Percentiles rank a stretch among this genome's conserved stretches.
Evolutionary conservation across 768 basidiomycete species (phyloP).

Genomic region (Strobilomyces dryophilus): DNA sequence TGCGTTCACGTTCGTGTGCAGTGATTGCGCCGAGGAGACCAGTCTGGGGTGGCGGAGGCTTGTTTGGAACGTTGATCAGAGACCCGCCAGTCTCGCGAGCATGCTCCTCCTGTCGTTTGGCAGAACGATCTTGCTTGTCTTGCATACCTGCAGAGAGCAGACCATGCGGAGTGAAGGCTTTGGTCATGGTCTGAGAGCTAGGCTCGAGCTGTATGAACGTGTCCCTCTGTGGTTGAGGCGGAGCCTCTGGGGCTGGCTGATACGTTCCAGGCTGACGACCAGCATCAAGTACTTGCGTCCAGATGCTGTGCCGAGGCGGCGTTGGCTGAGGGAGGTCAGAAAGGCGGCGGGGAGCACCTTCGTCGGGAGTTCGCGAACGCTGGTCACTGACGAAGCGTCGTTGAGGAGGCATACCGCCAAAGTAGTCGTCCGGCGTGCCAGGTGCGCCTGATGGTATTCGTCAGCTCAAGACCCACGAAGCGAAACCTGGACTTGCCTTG

Average conservation of each 20-base stretch:
- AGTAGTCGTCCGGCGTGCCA: constrained; percentile 46
- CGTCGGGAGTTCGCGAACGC: constrained; percentile 53
- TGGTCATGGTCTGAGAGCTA: constrained; percentile 72
- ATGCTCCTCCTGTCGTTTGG: constrained; percentile 90
- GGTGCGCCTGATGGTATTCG: constrained; percentile 10
- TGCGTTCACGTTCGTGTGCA: constrained; percentile 89
- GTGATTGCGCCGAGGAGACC: constrained; percentile 96
- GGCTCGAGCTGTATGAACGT: constrained; percentile 77
- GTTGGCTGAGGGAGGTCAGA: constrained; percentile 47
- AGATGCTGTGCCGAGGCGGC: constrained; percentile 65
- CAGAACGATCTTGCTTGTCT: constrained; percentile 93
- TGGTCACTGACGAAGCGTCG: constrained; percentile 55
- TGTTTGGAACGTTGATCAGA: constrained; percentile 92
- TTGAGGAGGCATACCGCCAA: constrained; percentile 31
- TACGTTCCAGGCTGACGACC: constrained; percentile 46
- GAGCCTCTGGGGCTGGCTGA: constrained; percentile 31
- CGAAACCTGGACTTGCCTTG: constrained; percentile 37
- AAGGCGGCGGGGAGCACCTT: constrained; percentile 54
- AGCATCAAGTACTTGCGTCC: constrained; percentile 86
- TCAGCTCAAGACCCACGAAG: constrained; percentile 5
- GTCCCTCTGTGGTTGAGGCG: constrained; percentile 35
- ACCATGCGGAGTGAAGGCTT: constrained; percentile 93
- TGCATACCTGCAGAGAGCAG: constrained; percentile 92
- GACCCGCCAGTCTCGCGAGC: constrained; percentile 90
- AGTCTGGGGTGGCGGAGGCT: constrained; percentile 91